phyloP scores from a whole-genome alignment of 148 eudicot genomes.

The Cornus suecica region DNA sequence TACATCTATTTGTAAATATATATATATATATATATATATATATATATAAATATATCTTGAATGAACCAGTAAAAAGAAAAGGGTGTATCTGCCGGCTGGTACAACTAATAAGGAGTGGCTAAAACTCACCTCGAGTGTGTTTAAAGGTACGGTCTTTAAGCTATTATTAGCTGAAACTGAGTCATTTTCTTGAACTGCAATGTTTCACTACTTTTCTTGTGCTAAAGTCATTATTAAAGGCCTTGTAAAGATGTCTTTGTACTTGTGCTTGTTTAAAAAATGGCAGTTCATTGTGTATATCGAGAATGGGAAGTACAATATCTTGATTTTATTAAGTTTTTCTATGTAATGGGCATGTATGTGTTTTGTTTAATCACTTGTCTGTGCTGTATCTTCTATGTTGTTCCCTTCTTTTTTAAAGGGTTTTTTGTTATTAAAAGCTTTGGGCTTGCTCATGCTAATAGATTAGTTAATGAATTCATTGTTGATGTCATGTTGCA shows the following conservation, averaged over 20 bases:
- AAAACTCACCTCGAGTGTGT: background rate
- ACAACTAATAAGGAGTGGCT: background rate
- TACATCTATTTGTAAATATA: too few relatives aligned
- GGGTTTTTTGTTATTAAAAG: background rate
- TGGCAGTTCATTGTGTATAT: slow-evolving; percentile 8
- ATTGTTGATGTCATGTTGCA: background rate
- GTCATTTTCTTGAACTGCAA: background rate
- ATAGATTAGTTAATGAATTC: too few relatives aligned
- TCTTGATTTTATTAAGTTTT: background rate
- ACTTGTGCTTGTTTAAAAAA: background rate
- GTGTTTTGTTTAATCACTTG: slow-evolving; percentile 6
- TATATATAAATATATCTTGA: background rate
- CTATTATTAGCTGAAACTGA: background rate
- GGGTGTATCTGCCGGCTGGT: background rate
- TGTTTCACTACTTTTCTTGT: slow-evolving; percentile 8
- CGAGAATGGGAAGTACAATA: slow-evolving; percentile 14
- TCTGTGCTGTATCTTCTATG: background rate
- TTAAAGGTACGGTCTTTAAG: background rate
- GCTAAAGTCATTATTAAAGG: background rate
- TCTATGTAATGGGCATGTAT: slow-evolving; percentile 4
- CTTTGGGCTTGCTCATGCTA: too few relatives aligned
- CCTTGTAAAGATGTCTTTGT: background rate
- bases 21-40: too few relatives aligned
- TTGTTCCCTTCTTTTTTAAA: background rate
- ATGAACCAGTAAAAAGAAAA: background rate